phyloP scores from a whole-genome alignment of 2,329 filamentous ascomycete genomes.

The Arachnomyces sp. region DNA sequence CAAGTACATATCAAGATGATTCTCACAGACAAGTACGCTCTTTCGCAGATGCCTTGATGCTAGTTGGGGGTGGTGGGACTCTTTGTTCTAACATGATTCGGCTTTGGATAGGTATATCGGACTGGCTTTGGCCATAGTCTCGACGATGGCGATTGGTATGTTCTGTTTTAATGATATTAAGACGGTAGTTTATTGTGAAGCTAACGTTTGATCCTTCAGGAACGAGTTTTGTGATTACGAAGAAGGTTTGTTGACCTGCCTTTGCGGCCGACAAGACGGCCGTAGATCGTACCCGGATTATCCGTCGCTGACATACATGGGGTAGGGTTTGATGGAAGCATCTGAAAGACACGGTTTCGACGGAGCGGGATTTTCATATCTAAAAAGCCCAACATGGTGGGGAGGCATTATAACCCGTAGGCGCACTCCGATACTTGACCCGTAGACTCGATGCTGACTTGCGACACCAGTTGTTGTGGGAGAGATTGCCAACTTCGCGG shows the following conservation, averaged over 20 bases:
- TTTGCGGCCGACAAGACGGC: conserved; percentile 3
- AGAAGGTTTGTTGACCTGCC: conserved; percentile 61
- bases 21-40: conserved; percentile 34
- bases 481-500: conserved; percentile 94
- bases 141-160: conserved; percentile 42
- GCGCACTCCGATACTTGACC: conserved; percentile 22
- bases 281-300: conserved; percentile 1
- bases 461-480: conserved; percentile 69
- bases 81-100: neutral
- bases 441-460: conserved; percentile 4
- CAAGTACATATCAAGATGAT: conserved; percentile 27
- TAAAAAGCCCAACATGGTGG: conserved; percentile 97
- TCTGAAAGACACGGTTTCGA: conserved; percentile 91
- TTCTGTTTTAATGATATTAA: neutral
- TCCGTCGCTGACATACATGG: conserved; percentile 16
- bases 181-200: conserved; percentile 9
- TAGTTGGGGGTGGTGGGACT: conserved; percentile 14
- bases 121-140: conserved; percentile 39
- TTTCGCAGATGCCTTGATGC: conserved; percentile 10
- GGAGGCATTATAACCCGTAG: conserved; percentile 81
- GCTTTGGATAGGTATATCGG: conserved; percentile 36
- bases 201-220: conserved; percentile 43
- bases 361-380: conserved; percentile 89
- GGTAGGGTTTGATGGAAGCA: conserved; percentile 78
- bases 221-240: conserved; percentile 97